phyloP scores from a whole-genome alignment of 371 early-diverging fungal species.

The Lichtheimia corymbifera region DNA sequence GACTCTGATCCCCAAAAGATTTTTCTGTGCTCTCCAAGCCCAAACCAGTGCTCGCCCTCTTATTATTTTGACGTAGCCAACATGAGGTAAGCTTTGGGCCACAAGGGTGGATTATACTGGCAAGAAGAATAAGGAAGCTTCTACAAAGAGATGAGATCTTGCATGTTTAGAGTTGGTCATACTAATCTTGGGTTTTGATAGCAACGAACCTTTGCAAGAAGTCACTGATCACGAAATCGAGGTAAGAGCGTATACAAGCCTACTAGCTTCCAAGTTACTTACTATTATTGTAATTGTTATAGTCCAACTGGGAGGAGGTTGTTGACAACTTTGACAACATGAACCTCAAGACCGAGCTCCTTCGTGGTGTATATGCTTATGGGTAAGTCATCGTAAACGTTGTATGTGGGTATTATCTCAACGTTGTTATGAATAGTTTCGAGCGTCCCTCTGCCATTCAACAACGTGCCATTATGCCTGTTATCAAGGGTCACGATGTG shows the following conservation, averaged over 20 bases:
- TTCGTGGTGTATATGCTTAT: conserved; percentile 89
- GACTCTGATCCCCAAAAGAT: no score
- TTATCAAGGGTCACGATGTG: conserved; percentile 85
- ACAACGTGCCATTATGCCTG: conserved; percentile 89
- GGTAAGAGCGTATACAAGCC: conserved; percentile 11
- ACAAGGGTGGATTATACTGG: no score
- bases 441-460: conserved; percentile 92
- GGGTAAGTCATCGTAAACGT: conserved; percentile 47
- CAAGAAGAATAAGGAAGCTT: no score
- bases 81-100: no score
- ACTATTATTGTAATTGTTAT: conserved; percentile 12
- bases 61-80: no score
- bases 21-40: no score
- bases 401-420: no score
- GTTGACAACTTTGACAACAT: conserved; percentile 84
- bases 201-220: conserved; percentile 34
- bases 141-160: no score
- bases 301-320: conserved; percentile 79
- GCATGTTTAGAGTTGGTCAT: no score
- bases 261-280: background rate
- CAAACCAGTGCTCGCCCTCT: no score
- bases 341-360: conserved; percentile 80
- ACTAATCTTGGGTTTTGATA: background rate
- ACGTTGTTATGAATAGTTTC: conserved; percentile 50
- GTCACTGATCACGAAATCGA: conserved; percentile 28